Evolutionary conservation across 495 filamentous ascomycete species (phyloP), one percentile per base, ranked within the genome.

Genomic region (Wilcoxina mikolae): DNA sequence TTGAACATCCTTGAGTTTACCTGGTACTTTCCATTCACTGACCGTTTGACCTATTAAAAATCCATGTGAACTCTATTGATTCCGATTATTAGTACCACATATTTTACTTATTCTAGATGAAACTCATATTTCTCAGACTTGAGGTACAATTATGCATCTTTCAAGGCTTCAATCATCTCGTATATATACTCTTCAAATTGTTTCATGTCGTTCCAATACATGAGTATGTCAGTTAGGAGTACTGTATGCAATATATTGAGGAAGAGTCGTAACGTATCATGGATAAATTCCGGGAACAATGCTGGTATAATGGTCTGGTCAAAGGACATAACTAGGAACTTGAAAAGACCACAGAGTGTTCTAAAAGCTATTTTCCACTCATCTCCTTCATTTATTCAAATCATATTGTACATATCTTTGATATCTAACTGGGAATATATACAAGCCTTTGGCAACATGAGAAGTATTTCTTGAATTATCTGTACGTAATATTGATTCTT

Each of bases 61-160:
- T 68, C 60, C 45, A 70, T 69, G 20, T 54, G 28, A 11, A 71
- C 59, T 2, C 58, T 53, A 1, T 65, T 33, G 17, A 38, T 59
- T n/a, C 15, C 46, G 12, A 71, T 51, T 9, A 53, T 54, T 2
- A 54, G 26, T 35, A 56, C 58, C 18, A 60, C 24, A 25, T 58
- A 60, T 3, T 35, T 44, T 3, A 52, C 55, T 25, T 45, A 20
- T 29, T 31, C 18, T 2, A 5, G 3, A 23, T 54, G 23, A 17
- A 62, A 60, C 2, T 44, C 27, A 53, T 61, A 66, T 52, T 71
- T 70, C 23, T 62, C 57, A 17, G 68, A 63, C 28, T 68, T 58
- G 5, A 67, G 26, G 27, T 65, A 41, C 3, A 71, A 51, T 2
- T 58, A 52, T n/a, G 51, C 55, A 2, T 58, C 52, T 10, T 10